phyloP scores from a whole-genome alignment of 257 asterid genomes.

The Asclepias syriaca region DNA sequence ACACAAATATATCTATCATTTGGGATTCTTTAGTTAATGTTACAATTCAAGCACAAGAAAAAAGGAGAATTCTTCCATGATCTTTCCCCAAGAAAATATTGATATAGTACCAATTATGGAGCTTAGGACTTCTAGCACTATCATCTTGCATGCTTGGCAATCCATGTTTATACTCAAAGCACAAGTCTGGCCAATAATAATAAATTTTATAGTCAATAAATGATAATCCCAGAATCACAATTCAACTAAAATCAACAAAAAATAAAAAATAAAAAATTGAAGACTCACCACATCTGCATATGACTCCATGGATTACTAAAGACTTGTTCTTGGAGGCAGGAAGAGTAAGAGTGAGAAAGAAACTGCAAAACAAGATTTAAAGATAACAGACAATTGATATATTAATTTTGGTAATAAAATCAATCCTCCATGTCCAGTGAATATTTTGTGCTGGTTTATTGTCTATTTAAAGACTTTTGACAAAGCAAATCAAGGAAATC shows the following conservation, averaged over 20 bases:
- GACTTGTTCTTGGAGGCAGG: neutral
- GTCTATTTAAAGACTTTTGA: neutral
- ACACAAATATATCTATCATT: neutral
- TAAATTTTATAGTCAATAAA: no score
- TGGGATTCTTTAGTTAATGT: neutral
- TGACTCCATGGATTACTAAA: neutral
- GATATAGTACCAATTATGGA: slow-evolving; percentile 30
- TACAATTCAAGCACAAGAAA: neutral
- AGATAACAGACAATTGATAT: neutral
- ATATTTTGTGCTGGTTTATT: neutral
- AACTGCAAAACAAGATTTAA: neutral
- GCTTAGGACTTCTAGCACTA: slow-evolving; percentile 31
- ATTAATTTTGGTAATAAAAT: neutral
- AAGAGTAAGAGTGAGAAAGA: neutral
- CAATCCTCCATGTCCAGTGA: neutral
- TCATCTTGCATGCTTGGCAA: slow-evolving; percentile 42
- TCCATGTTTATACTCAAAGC: slow-evolving; percentile 30
- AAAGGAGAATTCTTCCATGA: neutral
- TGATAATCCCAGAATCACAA: no score
- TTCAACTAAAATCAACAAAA: no score
- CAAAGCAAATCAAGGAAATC: neutral
- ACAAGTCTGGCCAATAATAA: slow-evolving; percentile 8
- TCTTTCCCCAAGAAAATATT: neutral
- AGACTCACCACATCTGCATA: neutral
- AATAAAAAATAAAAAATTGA: no score